Evolutionary conservation across 257 asterid species (phyloP).

Genomic region (Solanum pimpinellifolium): DNA sequence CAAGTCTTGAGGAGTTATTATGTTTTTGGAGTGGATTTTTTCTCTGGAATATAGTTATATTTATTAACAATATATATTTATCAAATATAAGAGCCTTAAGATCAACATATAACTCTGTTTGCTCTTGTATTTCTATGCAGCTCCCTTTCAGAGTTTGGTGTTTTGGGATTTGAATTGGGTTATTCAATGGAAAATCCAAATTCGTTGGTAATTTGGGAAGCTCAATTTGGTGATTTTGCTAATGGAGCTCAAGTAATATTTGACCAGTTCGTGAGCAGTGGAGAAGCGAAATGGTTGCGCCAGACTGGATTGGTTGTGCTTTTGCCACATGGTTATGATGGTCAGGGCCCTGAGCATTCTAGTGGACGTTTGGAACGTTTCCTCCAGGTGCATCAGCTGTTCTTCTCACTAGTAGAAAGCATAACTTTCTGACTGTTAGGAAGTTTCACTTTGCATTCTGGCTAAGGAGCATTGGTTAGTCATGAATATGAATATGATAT

Average conservation of each 20-base stretch:
- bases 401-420: constrained; percentile 1
- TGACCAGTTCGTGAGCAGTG: constrained; percentile 68
- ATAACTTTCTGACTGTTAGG: neutral
- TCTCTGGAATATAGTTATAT: neutral
- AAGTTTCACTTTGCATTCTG: constrained; percentile 5
- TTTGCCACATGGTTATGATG: constrained; percentile 73
- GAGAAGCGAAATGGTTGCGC: constrained; percentile 78
- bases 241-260: constrained; percentile 74
- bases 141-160: constrained; percentile 25
- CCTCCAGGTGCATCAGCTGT: constrained; percentile 37
- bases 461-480: neutral
- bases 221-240: constrained; percentile 71
- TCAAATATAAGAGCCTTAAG: neutral
- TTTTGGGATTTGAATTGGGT: constrained; percentile 25
- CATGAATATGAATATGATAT: neutral
- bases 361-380: constrained; percentile 76
- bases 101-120: neutral
- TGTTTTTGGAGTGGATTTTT: neutral
- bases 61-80: neutral
- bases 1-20: neutral
- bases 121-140: neutral
- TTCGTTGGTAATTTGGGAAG: constrained; percentile 47
- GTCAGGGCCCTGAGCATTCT: constrained; percentile 86
- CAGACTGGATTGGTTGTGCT: constrained; percentile 52
- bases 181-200: constrained; percentile 16